These are phyloP conservation scores for Diospyros lotus DNA, from an alignment of 148 eudicot genomes.

Conservation along the genomic window DNA sequence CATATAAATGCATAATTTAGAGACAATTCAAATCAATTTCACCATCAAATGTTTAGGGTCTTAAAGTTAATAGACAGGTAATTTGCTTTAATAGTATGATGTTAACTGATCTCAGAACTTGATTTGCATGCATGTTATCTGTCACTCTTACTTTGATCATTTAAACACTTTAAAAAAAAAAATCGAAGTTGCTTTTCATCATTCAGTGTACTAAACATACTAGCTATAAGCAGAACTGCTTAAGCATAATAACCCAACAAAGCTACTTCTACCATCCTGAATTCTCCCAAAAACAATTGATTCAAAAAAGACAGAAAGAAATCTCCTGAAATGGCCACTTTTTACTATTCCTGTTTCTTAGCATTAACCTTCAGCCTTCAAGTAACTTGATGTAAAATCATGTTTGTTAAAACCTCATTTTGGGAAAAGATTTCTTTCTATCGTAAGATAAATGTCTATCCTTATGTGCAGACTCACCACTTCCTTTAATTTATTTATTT, in stretches of 20 bases:
- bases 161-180: too few relatives aligned
- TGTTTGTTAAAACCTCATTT: not conserved
- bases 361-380: not conserved
- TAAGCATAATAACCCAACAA: not conserved
- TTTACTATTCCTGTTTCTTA: not conserved
- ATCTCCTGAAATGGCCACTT: too few relatives aligned
- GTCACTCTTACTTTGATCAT: too few relatives aligned
- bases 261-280: not conserved
- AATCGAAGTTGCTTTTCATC: not conserved
- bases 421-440: not conserved
- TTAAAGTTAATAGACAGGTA: not conserved
- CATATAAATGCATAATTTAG: constrained; percentile 8
- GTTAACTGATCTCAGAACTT: not conserved
- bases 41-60: not conserved
- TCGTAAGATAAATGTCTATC: too few relatives aligned
- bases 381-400: not conserved
- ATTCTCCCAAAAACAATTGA: not conserved
- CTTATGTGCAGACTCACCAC: too few relatives aligned
- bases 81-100: not conserved
- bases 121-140: too few relatives aligned
- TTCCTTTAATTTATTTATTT: too few relatives aligned
- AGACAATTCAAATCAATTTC: not conserved
- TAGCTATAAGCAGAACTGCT: not conserved
- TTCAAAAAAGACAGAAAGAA: too few relatives aligned
- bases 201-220: not conserved